These are phyloP conservation scores for Tetrapyrgos nigripes DNA, from an alignment of 1,284 basidiomycete genomes.

Conservation along the genomic window DNA sequence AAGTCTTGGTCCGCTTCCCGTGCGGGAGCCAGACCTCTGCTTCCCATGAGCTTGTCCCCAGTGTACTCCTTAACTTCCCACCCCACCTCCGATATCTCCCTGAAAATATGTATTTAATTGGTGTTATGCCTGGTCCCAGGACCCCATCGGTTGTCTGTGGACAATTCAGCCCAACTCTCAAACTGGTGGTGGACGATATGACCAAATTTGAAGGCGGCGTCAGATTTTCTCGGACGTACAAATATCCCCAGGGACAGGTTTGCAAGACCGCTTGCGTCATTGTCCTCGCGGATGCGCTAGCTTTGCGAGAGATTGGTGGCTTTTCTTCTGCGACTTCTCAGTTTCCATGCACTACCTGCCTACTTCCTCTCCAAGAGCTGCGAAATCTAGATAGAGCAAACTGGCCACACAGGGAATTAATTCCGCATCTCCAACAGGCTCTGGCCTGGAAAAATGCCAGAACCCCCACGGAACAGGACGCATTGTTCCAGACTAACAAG, in stretches of 20 bases:
- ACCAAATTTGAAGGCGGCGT: slow-evolving; percentile 36
- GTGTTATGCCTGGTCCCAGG: slow-evolving; percentile 27
- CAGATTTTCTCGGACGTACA: slow-evolving; percentile 25
- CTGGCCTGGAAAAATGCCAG: slow-evolving; percentile 3
- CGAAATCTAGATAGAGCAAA: slow-evolving; percentile 19
- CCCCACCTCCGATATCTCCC: slow-evolving; percentile 24
- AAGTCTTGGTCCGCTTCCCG: too few species aligned
- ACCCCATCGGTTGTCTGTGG: slow-evolving; percentile 18
- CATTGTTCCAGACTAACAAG: slow-evolving; percentile 27
- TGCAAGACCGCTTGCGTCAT: slow-evolving; percentile 27
- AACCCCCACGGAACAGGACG: background rate
- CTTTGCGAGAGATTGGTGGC: slow-evolving; percentile 29
- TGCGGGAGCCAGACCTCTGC: too few species aligned
- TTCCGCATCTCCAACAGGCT: background rate
- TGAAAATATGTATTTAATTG: slow-evolving; percentile 29
- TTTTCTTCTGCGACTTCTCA: slow-evolving; percentile 18
- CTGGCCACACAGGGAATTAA: slow-evolving; percentile 20
- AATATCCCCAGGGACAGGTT: slow-evolving; percentile 21
- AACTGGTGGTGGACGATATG: slow-evolving; percentile 36
- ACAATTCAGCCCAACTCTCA: slow-evolving; percentile 36
- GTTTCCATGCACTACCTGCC: slow-evolving; percentile 32
- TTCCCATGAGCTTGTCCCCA: too few species aligned
- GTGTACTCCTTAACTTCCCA: slow-evolving; percentile 30
- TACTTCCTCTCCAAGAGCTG: slow-evolving; percentile 17
- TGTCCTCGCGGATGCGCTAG: slow-evolving; percentile 37